phyloP scores from a whole-genome alignment of 805 yeast species.

The Yarrowia divulgata region DNA sequence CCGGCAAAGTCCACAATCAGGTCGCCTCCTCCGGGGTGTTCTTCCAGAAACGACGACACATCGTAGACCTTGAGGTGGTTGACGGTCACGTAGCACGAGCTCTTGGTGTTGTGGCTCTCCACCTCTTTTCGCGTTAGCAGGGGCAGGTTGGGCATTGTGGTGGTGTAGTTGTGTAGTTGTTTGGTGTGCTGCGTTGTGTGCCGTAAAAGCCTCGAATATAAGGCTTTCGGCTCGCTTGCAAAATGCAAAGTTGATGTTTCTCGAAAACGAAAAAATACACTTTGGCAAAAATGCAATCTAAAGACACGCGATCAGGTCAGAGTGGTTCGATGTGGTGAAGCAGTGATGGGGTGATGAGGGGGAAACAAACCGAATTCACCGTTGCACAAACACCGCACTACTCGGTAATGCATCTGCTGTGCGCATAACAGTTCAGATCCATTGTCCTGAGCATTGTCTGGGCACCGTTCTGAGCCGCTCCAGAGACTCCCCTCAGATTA shows the following conservation, averaged over 20 bases:
- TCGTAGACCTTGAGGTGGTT: slow-evolving; percentile 83
- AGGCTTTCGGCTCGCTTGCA: background rate
- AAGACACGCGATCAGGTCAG: slow-evolving; percentile 7
- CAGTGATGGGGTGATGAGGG: no score
- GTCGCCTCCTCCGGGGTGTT: slow-evolving; percentile 75
- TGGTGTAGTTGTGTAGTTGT: background rate
- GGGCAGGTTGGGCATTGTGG: slow-evolving; percentile 15
- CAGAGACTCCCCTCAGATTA: no score
- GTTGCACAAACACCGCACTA: no score
- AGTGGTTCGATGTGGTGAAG: background rate
- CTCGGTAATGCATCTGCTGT: no score
- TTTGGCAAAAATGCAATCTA: slow-evolving; percentile 13
- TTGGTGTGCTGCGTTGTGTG: background rate
- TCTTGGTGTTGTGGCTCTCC: slow-evolving; percentile 32
- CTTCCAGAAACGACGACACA: slow-evolving; percentile 74
- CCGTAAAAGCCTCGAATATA: slow-evolving; percentile 19
- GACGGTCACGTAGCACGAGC: slow-evolving; percentile 60
- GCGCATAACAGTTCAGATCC: no score
- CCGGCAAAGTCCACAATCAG: slow-evolving; percentile 56
- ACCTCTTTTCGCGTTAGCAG: slow-evolving; percentile 36
- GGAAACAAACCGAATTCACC: no score
- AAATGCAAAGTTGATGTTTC: background rate
- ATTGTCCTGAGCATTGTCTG: no score
- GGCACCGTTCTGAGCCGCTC: no score
- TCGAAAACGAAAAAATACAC: background rate